Base-by-base conservation (phyloP, 2,329 filamentous ascomycete species). In the Incumbomyces delicatus region DNA sequence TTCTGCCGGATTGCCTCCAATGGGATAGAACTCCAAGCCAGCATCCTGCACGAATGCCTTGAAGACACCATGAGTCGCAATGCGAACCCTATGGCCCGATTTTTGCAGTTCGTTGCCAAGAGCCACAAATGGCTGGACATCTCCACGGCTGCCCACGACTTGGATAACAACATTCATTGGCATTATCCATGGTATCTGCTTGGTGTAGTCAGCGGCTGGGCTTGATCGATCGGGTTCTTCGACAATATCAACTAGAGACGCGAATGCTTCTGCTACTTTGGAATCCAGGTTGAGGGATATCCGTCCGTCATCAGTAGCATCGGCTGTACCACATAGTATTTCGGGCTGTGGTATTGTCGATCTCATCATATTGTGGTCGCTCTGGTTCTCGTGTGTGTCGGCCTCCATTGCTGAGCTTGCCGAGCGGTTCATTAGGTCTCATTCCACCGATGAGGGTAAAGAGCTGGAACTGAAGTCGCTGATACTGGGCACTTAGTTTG, bases 111-210 rank as follows among this genome's bases (percentile, higher is more conserved):
- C 67, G 31, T 67, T 70, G 0, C 74, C 77, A 1, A 81, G 63
- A 0, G 76, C 74, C 42, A 81, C 63, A 45, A 81, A 80, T 0
- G 77, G 77, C 48, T 81, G 77, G 0, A 78, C 72, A 56, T 78
- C 75, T 7, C 75, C 75, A 35, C 71, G 64, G 4, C 63, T 68
- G 12, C 71, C 71, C 1, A 78, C 74, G 1, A 77, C 71, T 46
- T 77, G 74, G 43, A 77, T 75, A 3, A 76, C 72, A 36, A 77
- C 69, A 45, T 76, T 77, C 17, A 76, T 16, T 5, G 22, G 22
- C 22, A 27, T 5, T 27, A 27, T 27, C 22, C 22, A 27, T 5
- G 22, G 22, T 27, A 8, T 27, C 8, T 27, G 22, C 22, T 27
- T 27, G 5, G 22, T 27, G 22, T 27, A 5, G 22, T 4, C 8